Percentiles rank a stretch among this genome's conserved stretches.
phyloP scores from a whole-genome alignment of 2,329 filamentous ascomycete species.

The Fusarium incarnatum region DNA sequence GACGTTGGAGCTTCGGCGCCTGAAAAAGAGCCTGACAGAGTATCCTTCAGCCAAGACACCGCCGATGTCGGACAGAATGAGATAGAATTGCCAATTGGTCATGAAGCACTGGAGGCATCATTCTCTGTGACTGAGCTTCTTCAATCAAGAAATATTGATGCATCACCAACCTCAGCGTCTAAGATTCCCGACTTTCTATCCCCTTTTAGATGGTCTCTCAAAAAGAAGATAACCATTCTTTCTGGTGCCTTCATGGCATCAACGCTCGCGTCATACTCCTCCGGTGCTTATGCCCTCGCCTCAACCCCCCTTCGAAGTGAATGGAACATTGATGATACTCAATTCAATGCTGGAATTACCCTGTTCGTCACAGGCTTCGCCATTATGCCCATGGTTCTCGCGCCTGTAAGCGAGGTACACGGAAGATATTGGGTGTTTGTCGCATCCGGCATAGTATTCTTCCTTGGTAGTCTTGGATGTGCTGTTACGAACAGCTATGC shows the following conservation, averaged over 20 bases:
- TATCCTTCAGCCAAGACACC: neutral
- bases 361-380: slow-evolving; percentile 73
- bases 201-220: slow-evolving; percentile 28
- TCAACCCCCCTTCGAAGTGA: slow-evolving; percentile 63
- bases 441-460: slow-evolving; percentile 51
- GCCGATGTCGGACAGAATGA: neutral
- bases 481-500: slow-evolving; percentile 69
- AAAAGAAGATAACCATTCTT: slow-evolving; percentile 36
- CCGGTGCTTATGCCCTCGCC: slow-evolving; percentile 71
- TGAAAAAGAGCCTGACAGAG: neutral
- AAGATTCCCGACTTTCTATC: neutral
- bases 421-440: slow-evolving; percentile 50
- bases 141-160: neutral
- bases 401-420: slow-evolving; percentile 74
- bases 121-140: slow-evolving; percentile 7
- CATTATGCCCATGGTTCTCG: slow-evolving; percentile 74
- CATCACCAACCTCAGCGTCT: neutral
- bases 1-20: neutral
- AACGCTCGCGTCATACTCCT: slow-evolving; percentile 71
- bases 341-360: slow-evolving; percentile 70
- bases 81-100: neutral
- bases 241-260: slow-evolving; percentile 57
- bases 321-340: slow-evolving; percentile 68
- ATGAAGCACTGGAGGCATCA: slow-evolving; percentile 5
- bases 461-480: slow-evolving; percentile 61